Percentiles rank a stretch among this genome's conserved stretches.
These are phyloP conservation scores for Saturnispora saitoi DNA, from an alignment of 805 yeast genomes.

Conservation along the genomic window DNA sequence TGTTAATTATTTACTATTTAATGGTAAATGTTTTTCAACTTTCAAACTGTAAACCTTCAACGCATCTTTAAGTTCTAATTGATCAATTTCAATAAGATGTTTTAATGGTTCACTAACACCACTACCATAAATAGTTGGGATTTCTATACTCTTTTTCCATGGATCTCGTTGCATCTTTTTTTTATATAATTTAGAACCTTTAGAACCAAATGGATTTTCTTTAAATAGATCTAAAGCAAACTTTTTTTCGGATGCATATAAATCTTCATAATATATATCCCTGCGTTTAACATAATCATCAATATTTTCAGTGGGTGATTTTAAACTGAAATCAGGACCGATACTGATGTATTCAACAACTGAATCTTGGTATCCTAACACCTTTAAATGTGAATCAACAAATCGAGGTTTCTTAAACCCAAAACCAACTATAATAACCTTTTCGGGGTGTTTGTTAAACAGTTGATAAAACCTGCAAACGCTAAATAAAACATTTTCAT, in stretches of 20 bases:
- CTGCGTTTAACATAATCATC: slow-evolving; percentile 19
- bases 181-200: slow-evolving; percentile 29
- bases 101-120: slow-evolving; percentile 15
- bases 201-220: slow-evolving; percentile 51
- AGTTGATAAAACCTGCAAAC: slow-evolving; percentile 44
- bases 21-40: slow-evolving; percentile 17
- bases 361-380: slow-evolving; percentile 34
- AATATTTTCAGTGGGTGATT: slow-evolving; percentile 3
- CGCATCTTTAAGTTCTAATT: slow-evolving; percentile 24
- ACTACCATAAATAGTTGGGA: slow-evolving; percentile 2
- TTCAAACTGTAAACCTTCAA: slow-evolving; percentile 13
- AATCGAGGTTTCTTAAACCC: slow-evolving; percentile 65
- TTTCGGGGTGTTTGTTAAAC: slow-evolving; percentile 38
- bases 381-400: slow-evolving; percentile 42
- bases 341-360: slow-evolving; percentile 43
- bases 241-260: slow-evolving; percentile 40
- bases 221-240: slow-evolving; percentile 48
- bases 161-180: slow-evolving; percentile 56
- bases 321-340: slow-evolving; percentile 41
- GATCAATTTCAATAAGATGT: slow-evolving; percentile 23
- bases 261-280: slow-evolving; percentile 36
- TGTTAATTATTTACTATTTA: slow-evolving; percentile 4
- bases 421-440: slow-evolving; percentile 58
- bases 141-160: slow-evolving; percentile 18
- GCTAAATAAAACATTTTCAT: slow-evolving; percentile 65